Base-by-base conservation (phyloP, 495 filamentous ascomycete genomes). In the Oleoguttula mirabilis region DNA sequence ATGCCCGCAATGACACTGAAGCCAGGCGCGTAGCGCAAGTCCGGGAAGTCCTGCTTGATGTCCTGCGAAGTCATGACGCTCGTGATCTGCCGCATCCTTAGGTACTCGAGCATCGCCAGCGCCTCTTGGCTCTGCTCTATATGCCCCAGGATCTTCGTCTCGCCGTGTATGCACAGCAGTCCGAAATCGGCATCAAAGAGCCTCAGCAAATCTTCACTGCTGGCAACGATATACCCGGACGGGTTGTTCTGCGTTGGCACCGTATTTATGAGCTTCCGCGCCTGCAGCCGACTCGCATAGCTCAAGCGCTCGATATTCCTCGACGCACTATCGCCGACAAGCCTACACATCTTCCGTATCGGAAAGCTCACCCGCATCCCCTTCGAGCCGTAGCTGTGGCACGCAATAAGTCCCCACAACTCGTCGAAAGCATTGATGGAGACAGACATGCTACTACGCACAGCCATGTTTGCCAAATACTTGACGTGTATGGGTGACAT, bases 351-450 rank as follows among this genome's bases (percentile, higher is more conserved):
- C 60, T 92, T 94, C 11, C 88, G 73, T 30, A 94, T 82, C 0
- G 87, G 86, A 53, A 94, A 94, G 0, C 83, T 80, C 2, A 95
- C 86, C 24, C 88, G 70, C 85, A 90, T 94, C 1, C 85, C 84
- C 14, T 70, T 66, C 0, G 67, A 47, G 4, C 77, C 85, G 55
- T 94, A 92, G 1, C 77, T 74, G 56, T 96, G 88, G 43, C 85
- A 95, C 1, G 85, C 74, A 15, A 95, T 84, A 24, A 95, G 66
- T 0, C 88, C 88, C 88, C 88, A 95, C 0, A 94, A 65, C 42
- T 93, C 79, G 45, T 72, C 66, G 55, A 90, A 87, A 0, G 80
- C 80, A 43, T 82, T 88, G 51, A 94, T 82, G 5, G 86, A 93
- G 50, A 95, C 88, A 4, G 87, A 93, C 86, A 94, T 94, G 43